Base-by-base conservation (phyloP, 2,329 filamentous ascomycete genomes). In the Verticillium klebahnii region DNA sequence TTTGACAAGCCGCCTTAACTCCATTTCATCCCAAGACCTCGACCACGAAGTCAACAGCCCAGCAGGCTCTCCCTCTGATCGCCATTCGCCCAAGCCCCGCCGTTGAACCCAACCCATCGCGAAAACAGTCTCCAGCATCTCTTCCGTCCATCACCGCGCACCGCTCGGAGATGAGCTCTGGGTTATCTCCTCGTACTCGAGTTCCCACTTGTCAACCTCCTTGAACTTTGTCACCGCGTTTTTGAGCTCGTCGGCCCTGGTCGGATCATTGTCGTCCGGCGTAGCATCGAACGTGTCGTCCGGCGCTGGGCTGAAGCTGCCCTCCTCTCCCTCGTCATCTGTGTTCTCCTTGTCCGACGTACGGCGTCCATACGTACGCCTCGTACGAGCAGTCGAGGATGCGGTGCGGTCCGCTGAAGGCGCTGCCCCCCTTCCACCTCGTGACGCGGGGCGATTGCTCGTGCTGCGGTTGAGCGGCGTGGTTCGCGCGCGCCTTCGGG, bases 141-240 rank as follows among this genome's bases (percentile, higher is more conserved):
- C n/a, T 2, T 36, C 23, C 19, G 32, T 32, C 17, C 34, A 58
- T 58, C 34, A 58, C 56, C 56, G 56, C 11, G 36, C 34, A 3
- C 25, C 36, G 32, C 25, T 58, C 32, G 56, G 36, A 23, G 84
- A 86, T 62, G 81, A 83, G 63, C 79, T 80, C 71, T 83, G 80
- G 25, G 80, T 81, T 57, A 86, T 80, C 67, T 87, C 85, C 75
- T 90, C 88, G 72, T 85, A 90, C 58, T 86, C 85, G 64, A 90
- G 74, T 74, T 88, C 80, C 86, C 87, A 90, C 73, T 82, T 78
- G 71, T 90, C 88, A 50, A 90, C 88, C 73, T 90, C 87, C 71
- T 84, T 80, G 68, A 90, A 90, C 73, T 89, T 89, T 70, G 78
- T 81, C 11, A 79, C 79, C 50, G 85, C 84, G 58, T 80, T 77